These are phyloP conservation scores for Hypseocharis bilobata DNA, from an alignment of 441 rosid genomes.

Conservation along the genomic window DNA sequence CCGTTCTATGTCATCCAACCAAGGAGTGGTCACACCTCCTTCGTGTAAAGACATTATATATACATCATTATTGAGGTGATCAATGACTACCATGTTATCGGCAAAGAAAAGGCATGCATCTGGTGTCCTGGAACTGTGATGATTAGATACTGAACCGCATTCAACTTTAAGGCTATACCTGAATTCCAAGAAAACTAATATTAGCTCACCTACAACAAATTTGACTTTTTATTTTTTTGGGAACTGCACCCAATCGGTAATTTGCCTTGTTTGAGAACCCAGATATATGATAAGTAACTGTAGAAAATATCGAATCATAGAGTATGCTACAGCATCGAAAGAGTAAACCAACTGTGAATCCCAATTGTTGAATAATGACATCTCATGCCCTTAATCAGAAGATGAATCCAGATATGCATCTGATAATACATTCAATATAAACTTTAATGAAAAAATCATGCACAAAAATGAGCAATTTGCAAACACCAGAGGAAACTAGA, in stretches of 20 bases:
- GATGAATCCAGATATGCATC: neutral
- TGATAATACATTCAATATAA: neutral
- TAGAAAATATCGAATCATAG: no score
- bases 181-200: conserved; percentile 16
- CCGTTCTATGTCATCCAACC: conserved; percentile 60
- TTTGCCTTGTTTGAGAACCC: no score
- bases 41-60: conserved; percentile 60
- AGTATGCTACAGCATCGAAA: no score
- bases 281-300: no score
- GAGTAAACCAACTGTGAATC: no score
- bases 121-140: conserved; percentile 68
- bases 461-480: neutral
- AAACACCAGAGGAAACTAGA: neutral
- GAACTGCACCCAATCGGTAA: no score
- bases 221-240: neutral
- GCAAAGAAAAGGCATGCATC: conserved; percentile 89
- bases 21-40: conserved; percentile 30
- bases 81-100: conserved; percentile 60
- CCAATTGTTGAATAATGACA: neutral
- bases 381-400: neutral
- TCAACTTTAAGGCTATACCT: conserved; percentile 89
- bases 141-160: conserved; percentile 58
- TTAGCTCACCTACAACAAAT: neutral
- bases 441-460: neutral
- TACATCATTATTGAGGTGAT: conserved; percentile 60